These are phyloP conservation scores for Chlamydomonas sp. DNA, from an alignment of 139 green algal genomes.

Conservation along the genomic window DNA sequence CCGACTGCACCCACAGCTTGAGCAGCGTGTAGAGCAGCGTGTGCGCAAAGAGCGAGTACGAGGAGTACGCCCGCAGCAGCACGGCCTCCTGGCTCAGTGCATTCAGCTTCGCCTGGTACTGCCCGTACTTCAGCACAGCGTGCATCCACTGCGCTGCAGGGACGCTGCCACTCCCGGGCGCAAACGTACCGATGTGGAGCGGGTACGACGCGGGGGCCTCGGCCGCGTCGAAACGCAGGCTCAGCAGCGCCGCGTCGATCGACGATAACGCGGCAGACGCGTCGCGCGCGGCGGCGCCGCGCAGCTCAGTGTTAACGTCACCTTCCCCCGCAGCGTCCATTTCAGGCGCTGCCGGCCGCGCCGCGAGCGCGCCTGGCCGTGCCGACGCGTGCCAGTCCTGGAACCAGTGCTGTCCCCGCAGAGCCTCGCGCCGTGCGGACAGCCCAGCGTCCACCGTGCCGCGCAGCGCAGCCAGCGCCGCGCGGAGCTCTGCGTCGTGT, in stretches of 20 bases:
- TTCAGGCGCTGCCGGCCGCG: too few species aligned
- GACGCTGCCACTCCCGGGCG: not conserved
- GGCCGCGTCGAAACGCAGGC: constrained; percentile 6
- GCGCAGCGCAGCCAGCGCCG: constrained; percentile 18
- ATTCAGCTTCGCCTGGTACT: not conserved
- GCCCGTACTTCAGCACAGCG: constrained; percentile 18
- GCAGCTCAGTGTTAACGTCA: too few species aligned
- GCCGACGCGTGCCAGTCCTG: constrained; percentile 20
- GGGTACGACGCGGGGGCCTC: constrained; percentile 12
- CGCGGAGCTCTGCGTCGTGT: constrained; percentile 13
- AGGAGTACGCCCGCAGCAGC: constrained; percentile 15
- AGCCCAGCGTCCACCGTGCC: constrained; percentile 20
- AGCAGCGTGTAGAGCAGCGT: constrained; percentile 21
- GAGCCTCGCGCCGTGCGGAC: constrained; percentile 6
- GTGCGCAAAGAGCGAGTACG: constrained; percentile 20
- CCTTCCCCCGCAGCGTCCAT: too few species aligned
- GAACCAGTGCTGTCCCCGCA: constrained; percentile 7
- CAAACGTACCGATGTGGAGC: constrained; percentile 20
- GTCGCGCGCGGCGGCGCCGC: not conserved
- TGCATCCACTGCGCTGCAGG: constrained; percentile 29
- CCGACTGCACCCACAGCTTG: constrained; percentile 14
- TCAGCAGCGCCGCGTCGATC: constrained; percentile 15
- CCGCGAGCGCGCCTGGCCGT: too few species aligned
- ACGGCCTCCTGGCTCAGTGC: constrained; percentile 6
- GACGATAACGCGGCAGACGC: constrained; percentile 18